Conservation (phyloP, 495 filamentous ascomycete species). For the Neurospora terricola region DNA sequence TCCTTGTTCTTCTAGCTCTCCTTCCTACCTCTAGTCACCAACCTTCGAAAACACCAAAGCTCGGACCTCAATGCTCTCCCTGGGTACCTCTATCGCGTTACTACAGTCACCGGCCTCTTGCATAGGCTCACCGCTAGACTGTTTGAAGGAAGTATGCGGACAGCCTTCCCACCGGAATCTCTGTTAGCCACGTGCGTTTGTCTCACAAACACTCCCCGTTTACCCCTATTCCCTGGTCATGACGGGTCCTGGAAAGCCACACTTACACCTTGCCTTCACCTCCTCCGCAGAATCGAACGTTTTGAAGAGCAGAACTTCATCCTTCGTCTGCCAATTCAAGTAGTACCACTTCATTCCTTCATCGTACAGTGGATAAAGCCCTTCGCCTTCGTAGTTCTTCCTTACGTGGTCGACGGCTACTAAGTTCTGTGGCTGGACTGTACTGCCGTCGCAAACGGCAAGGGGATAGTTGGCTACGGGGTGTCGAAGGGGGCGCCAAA, state of each 20-base stretch:
- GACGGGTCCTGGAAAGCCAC: no score
- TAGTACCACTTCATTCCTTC: constrained; percentile 2
- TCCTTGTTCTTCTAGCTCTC: no score
- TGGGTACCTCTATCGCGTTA: background rate
- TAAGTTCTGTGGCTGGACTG: background rate
- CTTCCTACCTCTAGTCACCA: background rate
- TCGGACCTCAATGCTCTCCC: background rate
- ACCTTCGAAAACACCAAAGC: background rate
- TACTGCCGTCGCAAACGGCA: constrained; percentile 2
- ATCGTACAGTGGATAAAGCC: constrained; percentile 1
- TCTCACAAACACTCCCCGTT: background rate
- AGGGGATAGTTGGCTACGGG: background rate
- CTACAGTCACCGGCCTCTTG: no score
- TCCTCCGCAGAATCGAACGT: background rate
- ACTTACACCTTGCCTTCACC: background rate
- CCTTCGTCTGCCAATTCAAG: background rate
- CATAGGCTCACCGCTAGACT: background rate
- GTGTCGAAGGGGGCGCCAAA: constrained; percentile 1
- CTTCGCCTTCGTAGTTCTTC: constrained; percentile 1
- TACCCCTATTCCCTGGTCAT: no score
- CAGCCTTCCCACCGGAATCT: background rate
- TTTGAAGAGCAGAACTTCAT: constrained; percentile 4
- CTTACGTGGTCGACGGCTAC: constrained; percentile 1
- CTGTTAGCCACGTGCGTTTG: background rate
- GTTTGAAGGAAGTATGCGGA: background rate